Conservation (phyloP, 2,329 filamentous ascomycete species). For the Arthrobotrys pseudoclavata region DNA sequence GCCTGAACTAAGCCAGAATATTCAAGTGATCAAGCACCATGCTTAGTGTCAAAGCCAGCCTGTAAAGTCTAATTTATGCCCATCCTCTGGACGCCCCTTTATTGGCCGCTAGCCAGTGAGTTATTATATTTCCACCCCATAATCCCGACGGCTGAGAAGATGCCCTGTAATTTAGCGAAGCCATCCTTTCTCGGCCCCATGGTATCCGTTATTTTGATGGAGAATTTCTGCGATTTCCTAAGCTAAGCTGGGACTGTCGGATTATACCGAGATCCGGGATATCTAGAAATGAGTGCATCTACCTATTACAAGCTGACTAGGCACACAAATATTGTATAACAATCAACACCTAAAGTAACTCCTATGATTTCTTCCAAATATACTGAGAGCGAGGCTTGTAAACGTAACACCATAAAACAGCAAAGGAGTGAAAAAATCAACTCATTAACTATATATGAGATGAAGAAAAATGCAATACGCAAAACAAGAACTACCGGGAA, state of each 20-base stretch:
- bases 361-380: slow-evolving; percentile 9
- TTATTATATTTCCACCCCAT: neutral
- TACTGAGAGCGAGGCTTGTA: neutral
- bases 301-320: neutral
- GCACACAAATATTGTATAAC: neutral
- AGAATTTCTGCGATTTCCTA: no score
- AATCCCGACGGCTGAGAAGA: neutral
- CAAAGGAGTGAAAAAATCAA: neutral
- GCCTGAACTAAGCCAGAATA: no score
- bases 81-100: neutral
- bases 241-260: no score
- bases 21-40: no score
- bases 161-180: neutral
- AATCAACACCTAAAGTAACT: slow-evolving; percentile 7
- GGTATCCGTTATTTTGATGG: no score
- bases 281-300: no score
- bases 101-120: neutral
- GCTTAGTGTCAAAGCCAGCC: neutral
- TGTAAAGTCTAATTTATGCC: neutral
- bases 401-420: neutral
- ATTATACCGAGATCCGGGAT: no score
- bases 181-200: neutral
- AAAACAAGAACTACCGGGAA: slow-evolving; percentile 1
- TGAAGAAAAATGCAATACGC: slow-evolving; percentile 21
- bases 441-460: neutral